Base-by-base conservation (phyloP, 192 early-diverging fungal genomes). In the Powellomyces hirtus region DNA sequence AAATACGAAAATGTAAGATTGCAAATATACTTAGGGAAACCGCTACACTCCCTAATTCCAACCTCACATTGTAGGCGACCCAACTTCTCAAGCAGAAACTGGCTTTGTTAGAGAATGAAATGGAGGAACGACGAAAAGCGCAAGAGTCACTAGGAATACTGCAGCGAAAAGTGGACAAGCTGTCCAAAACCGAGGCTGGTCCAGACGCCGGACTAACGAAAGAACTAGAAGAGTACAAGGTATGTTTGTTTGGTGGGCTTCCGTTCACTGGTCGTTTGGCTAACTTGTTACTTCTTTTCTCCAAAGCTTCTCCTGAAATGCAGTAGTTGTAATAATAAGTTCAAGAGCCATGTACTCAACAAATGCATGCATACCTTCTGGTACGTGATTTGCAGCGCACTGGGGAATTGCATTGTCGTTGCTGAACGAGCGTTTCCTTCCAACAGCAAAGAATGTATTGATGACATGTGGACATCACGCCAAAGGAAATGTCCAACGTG, bases 301-400 rank as follows among this genome's bases (percentile, higher is more conserved):
- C 30, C n/a, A 11, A 27, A 94, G 89, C 80, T 89, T n/a, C 72
- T 97, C 42, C 84, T 96, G 37, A 96, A 93, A 77, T 98, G 96
- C 70, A 86, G 88, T 24, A 89, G 91, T 45, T 98, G 96, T 79
- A 86, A 86, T 65, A 88, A 79, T 26, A 84, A 91, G 46, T 95
- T 97, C 80, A 93, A 93, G 70, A 87, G 84, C 33, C 92, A 92
- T 70, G 79, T 89, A 2, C 75, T 98, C 11, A 33, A 84, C 53
- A 85, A 91, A 35, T 98, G 96, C 76, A 96, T 96, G 94, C 96
- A 98, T 68, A 90, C 90, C 14, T 98, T 98, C 81, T 98, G 96
- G 71, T 77, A 72, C 44, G 73, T 20, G 11, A 35, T 14, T 64
- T 70, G 0, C 16, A 37, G 16, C 30, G 46, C 44, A 29, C 2